phyloP scores from a whole-genome alignment of 1,284 basidiomycete species.

The Moniliophthora roreri region DNA sequence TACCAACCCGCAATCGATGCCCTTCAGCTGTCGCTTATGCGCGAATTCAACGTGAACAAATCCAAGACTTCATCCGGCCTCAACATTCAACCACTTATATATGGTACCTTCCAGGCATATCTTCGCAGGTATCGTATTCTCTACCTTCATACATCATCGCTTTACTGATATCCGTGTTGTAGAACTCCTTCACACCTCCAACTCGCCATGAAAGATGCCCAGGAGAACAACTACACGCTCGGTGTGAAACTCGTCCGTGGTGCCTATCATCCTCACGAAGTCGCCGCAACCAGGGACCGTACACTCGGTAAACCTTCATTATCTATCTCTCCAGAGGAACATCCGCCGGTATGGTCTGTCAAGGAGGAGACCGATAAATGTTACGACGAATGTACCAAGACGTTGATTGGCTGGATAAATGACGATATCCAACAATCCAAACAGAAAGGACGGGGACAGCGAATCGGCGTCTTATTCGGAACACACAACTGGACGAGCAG shows the following conservation, averaged over 20 bases:
- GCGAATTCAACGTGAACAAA: constrained; percentile 68
- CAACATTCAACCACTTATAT: constrained; percentile 62
- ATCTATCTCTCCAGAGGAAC: constrained; percentile 54
- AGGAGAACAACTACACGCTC: constrained; percentile 71
- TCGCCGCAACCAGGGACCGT: constrained; percentile 43
- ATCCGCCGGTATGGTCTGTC: constrained; percentile 66
- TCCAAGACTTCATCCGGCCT: constrained; percentile 8
- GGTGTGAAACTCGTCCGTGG: constrained; percentile 96
- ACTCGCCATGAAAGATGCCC: constrained; percentile 70
- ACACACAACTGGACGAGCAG: constrained; percentile 83
- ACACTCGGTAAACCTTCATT: constrained; percentile 24
- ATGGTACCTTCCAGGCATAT: constrained; percentile 87
- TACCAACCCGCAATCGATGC: constrained; percentile 87
- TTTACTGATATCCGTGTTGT: no score
- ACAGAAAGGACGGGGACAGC: constrained; percentile 27
- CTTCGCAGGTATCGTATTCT: constrained; percentile 72
- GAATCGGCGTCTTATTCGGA: constrained; percentile 77
- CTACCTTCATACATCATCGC: no score
- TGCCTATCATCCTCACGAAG: constrained; percentile 86
- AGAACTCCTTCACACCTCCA: constrained; percentile 72
- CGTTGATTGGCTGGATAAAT: constrained; percentile 63
- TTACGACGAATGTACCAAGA: constrained; percentile 69
- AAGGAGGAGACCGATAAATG: constrained; percentile 81
- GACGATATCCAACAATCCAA: constrained; percentile 36
- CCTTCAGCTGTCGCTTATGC: constrained; percentile 71